Percentiles rank a stretch among this genome's conserved stretches.
Evolutionary conservation across 139 green algal species (phyloP).

Genomic region (Spirogloea muscicola): DNA sequence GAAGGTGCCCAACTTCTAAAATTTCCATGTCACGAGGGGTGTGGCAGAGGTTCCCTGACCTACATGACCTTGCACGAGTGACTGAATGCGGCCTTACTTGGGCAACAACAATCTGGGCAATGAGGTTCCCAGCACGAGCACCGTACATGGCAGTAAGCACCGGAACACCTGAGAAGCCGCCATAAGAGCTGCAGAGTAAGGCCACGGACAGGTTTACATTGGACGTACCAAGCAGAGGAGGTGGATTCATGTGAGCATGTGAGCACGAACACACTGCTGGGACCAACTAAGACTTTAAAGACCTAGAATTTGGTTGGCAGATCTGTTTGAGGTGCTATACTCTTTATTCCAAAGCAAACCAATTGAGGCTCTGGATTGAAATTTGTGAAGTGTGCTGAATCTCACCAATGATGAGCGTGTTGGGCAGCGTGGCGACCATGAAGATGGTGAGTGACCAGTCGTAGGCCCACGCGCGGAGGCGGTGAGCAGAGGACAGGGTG

Average conservation of each 20-base stretch:
- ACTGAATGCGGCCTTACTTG: too few relatives aligned
- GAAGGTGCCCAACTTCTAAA: too few relatives aligned
- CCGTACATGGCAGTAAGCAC: constrained; percentile 20
- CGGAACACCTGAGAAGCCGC: constrained; percentile 10
- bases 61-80: too few relatives aligned
- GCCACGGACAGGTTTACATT: not conserved
- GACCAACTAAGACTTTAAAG: not conserved
- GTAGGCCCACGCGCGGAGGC: not conserved
- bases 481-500: not conserved
- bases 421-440: constrained; percentile 33
- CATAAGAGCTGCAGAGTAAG: not conserved
- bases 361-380: not conserved
- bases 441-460: constrained; percentile 16
- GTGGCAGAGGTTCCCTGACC: too few relatives aligned
- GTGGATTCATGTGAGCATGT: too few relatives aligned
- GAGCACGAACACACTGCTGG: too few relatives aligned
- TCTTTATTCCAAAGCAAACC: not conserved
- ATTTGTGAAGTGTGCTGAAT: not conserved
- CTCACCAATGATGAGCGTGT: constrained; percentile 40
- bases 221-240: not conserved
- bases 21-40: too few relatives aligned
- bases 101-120: constrained; percentile 25
- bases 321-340: not conserved
- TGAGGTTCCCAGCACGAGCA: not conserved
- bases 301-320: not conserved